A percentile compares a stretch with the other conserved stretches of the same genome.
Conservation (phyloP, 2,329 filamentous ascomycete genomes). For the Fusarium setosum region DNA sequence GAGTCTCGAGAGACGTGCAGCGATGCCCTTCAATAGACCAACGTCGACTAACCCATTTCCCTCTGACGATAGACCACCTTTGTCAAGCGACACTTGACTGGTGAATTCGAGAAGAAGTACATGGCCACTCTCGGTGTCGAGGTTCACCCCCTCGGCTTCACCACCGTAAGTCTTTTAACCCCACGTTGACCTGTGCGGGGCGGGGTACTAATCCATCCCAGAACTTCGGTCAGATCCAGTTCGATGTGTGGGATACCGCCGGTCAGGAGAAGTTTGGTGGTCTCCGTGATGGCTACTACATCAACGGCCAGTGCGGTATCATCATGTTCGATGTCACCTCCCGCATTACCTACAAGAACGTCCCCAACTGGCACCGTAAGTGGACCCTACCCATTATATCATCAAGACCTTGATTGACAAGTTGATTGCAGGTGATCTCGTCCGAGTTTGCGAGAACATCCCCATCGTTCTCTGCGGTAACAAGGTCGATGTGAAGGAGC, state of each 20-base stretch:
- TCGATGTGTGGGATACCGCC: constrained; percentile 99
- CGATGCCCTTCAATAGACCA: constrained; percentile 14
- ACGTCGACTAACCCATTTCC: constrained; percentile 30
- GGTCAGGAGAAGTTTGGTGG: constrained; percentile 99
- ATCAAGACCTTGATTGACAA: constrained; percentile 27
- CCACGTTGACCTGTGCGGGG: constrained; percentile 35
- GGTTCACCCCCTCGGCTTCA: constrained; percentile 98
- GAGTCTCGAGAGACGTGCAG: constrained; percentile 22
- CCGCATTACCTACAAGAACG: constrained; percentile 99
- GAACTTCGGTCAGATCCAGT: constrained; percentile 97
- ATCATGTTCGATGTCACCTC: constrained; percentile 99
- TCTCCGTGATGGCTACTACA: constrained; percentile 99
- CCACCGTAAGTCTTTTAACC: constrained; percentile 78
- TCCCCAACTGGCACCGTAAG: constrained; percentile 99
- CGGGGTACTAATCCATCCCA: constrained; percentile 54
- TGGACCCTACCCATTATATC: constrained; percentile 41
- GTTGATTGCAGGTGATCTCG: constrained; percentile 80
- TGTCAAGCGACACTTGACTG: constrained; percentile 99
- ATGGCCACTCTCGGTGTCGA: constrained; percentile 99
- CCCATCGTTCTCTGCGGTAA: constrained; percentile 98
- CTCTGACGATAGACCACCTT: constrained; percentile 87
- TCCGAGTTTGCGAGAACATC: constrained; percentile 99
- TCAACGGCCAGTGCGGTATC: constrained; percentile 99
- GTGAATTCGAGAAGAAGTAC: constrained; percentile 99
- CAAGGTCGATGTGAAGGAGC: constrained; percentile 99